Conservation (phyloP, 345 rosid genomes). For the Theobroma cacao region DNA sequence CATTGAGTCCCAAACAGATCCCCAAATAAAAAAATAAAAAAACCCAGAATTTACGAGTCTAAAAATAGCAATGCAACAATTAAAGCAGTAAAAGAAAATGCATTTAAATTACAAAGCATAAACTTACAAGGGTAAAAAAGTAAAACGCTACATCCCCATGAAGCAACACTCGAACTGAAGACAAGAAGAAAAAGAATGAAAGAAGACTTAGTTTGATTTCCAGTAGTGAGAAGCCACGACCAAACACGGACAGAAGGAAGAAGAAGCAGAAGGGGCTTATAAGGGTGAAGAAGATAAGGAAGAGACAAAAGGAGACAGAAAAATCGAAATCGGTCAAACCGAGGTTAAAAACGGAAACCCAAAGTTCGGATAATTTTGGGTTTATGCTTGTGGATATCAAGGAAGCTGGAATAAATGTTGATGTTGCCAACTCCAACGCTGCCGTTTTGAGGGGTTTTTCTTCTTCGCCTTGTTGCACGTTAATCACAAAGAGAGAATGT, state of each 20-base stretch:
- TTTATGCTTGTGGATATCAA: background rate
- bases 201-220: background rate
- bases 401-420: background rate
- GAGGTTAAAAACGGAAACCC: conserved; percentile 13
- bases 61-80: background rate
- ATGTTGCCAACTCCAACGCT: background rate
- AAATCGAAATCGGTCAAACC: conserved; percentile 5
- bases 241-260: background rate
- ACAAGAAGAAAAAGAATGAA: too few species aligned
- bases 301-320: conserved; percentile 9
- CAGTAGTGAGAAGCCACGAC: background rate
- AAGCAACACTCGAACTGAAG: background rate
- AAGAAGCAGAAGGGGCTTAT: background rate
- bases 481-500: background rate
- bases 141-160: background rate
- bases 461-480: background rate
- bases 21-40: background rate
- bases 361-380: background rate
- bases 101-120: background rate
- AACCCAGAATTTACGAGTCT: background rate
- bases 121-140: conserved; percentile 8
- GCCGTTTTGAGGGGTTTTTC: background rate
- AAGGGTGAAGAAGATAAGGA: conserved; percentile 5
- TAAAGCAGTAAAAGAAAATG: background rate
- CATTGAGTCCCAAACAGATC: background rate